Evolutionary conservation across 2,329 filamentous ascomycete species (phyloP).

Genomic region (Aspergillus sp.): DNA sequence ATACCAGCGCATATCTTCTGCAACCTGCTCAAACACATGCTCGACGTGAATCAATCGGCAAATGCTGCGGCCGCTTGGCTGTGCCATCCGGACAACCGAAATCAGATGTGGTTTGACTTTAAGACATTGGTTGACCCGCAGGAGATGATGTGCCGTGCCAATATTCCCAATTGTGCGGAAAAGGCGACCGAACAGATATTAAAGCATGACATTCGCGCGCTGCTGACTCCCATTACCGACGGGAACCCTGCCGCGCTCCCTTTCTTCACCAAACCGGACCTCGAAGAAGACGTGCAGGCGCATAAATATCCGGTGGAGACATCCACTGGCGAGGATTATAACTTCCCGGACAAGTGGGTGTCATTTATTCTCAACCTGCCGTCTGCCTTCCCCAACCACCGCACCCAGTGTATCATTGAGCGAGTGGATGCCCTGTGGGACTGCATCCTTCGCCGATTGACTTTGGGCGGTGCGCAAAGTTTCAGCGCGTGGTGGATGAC

Average conservation of each 20-base stretch:
- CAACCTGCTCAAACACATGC: slow-evolving; percentile 76
- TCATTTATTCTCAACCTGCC: slow-evolving; percentile 43
- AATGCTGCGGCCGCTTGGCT: slow-evolving; percentile 93
- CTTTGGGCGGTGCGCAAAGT: slow-evolving; percentile 43
- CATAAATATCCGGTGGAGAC: slow-evolving; percentile 37
- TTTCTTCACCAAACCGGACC: slow-evolving; percentile 34
- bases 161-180: slow-evolving; percentile 39
- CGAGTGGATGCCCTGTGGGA: slow-evolving; percentile 45
- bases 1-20: slow-evolving; percentile 87
- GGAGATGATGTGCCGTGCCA: slow-evolving; percentile 40
- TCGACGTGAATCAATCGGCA: slow-evolving; percentile 88
- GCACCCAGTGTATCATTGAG: slow-evolving; percentile 44
- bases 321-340: slow-evolving; percentile 38
- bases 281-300: slow-evolving; percentile 27
- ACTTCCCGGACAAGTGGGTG: slow-evolving; percentile 50
- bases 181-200: slow-evolving; percentile 36
- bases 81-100: slow-evolving; percentile 81
- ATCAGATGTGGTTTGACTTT: slow-evolving; percentile 94
- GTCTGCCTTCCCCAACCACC: slow-evolving; percentile 39
- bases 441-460: slow-evolving; percentile 42
- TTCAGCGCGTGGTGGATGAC: slow-evolving; percentile 63
- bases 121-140: slow-evolving; percentile 38
- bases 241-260: slow-evolving; percentile 26
- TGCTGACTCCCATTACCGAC: slow-evolving; percentile 41
- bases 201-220: slow-evolving; percentile 43